phyloP scores from a whole-genome alignment of 2,329 filamentous ascomycete species.

The Diaporthe citri region DNA sequence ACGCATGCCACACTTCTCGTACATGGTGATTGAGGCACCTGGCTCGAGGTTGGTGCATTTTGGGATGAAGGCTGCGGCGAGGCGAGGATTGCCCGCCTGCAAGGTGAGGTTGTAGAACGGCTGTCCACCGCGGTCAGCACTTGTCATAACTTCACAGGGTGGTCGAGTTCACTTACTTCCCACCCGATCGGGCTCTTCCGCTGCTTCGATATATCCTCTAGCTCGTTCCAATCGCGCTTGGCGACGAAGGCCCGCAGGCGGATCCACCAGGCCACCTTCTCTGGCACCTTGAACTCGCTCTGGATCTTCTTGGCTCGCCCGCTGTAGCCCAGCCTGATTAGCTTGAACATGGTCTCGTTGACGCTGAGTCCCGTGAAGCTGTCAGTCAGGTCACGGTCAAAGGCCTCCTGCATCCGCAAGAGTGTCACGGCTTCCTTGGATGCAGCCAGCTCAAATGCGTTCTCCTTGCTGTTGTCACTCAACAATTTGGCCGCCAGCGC shows the following conservation, averaged over 20 bases:
- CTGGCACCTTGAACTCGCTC: constrained; percentile 91
- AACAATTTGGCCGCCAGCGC: constrained; percentile 87
- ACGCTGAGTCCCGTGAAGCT: constrained; percentile 84
- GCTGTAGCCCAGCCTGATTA: constrained; percentile 84
- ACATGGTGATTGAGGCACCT: constrained; percentile 87
- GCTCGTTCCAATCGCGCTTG: constrained; percentile 90
- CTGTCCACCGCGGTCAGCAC: constrained; percentile 53
- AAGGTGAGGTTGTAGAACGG: constrained; percentile 93
- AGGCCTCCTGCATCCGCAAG: constrained; percentile 85
- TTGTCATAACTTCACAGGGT: neutral
- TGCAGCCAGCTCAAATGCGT: constrained; percentile 77
- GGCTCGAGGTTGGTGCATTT: constrained; percentile 83
- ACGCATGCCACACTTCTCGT: constrained; percentile 93
- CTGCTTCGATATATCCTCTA: constrained; percentile 85
- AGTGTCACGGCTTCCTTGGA: constrained; percentile 85
- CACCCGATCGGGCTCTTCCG: constrained; percentile 95
- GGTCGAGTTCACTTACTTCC: constrained; percentile 74
- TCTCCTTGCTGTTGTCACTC: constrained; percentile 82
- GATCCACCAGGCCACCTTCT: constrained; percentile 91
- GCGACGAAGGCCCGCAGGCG: constrained; percentile 87
- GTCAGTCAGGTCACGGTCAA: constrained; percentile 83
- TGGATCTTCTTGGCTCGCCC: constrained; percentile 90
- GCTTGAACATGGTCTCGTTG: constrained; percentile 91
- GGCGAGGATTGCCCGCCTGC: constrained; percentile 88
- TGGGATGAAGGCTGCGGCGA: constrained; percentile 86